These are phyloP conservation scores for Candida sithepensis DNA, from an alignment of 805 yeast species.

Conservation along the genomic window DNA sequence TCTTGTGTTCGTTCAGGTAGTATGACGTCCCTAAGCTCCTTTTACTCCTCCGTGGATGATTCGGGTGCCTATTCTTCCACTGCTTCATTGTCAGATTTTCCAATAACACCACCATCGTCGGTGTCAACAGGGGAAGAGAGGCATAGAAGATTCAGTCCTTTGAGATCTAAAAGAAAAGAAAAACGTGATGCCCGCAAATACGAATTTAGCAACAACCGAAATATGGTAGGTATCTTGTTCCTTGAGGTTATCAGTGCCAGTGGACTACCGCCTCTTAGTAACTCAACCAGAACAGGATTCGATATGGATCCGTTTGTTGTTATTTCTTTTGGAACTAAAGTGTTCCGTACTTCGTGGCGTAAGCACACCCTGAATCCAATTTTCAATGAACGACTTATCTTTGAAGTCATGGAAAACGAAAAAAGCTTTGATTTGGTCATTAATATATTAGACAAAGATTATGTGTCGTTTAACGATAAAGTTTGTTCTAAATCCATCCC, in stretches of 20 bases:
- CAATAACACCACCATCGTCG: constrained; percentile 16
- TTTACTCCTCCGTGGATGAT: constrained; percentile 19
- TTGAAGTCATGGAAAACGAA: constrained; percentile 71
- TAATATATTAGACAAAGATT: constrained; percentile 79
- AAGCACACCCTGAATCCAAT: constrained; percentile 80
- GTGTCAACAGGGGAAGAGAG: constrained; percentile 2
- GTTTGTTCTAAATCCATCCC: constrained; percentile 67
- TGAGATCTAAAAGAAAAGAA: constrained; percentile 6
- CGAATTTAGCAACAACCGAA: constrained; percentile 34
- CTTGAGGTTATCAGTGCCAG: constrained; percentile 71
- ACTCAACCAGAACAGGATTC: constrained; percentile 69
- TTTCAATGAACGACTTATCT: constrained; percentile 74
- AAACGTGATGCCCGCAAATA: constrained; percentile 22
- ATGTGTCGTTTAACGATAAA: constrained; percentile 75
- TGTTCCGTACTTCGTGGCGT: constrained; percentile 80
- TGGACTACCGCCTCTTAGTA: constrained; percentile 74
- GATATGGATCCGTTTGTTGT: constrained; percentile 98
- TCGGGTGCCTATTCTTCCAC: constrained; percentile 11
- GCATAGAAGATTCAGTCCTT: constrained; percentile 9
- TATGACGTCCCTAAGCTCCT: constrained; percentile 6
- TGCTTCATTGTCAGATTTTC: constrained; percentile 16
- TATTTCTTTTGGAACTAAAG: constrained; percentile 82
- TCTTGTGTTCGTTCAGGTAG: constrained; percentile 1
- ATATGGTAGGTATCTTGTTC: constrained; percentile 66
- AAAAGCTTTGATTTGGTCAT: constrained; percentile 61